Conservation (phyloP, 495 filamentous ascomycete genomes). For the Podospora didyma region DNA sequence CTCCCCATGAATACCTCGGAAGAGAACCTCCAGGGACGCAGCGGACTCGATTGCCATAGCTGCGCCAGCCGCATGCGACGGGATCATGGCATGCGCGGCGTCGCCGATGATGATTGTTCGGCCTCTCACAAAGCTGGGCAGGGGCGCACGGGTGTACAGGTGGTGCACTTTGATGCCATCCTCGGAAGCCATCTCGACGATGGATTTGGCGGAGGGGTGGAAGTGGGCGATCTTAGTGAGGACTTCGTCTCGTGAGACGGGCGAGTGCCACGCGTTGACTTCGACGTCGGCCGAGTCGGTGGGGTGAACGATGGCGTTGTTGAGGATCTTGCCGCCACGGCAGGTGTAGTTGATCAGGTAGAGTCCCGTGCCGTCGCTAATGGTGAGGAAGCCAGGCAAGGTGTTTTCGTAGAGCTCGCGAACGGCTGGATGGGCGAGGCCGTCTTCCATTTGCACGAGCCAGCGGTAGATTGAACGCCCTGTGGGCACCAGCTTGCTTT, state of each 20-base stretch:
- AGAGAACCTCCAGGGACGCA: conserved; percentile 23
- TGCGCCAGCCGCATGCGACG: conserved; percentile 24
- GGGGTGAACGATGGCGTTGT: conserved; percentile 26
- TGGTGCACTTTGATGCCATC: conserved; percentile 30
- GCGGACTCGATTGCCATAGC: conserved; percentile 27
- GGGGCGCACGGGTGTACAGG: conserved; percentile 18
- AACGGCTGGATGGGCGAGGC: conserved; percentile 32
- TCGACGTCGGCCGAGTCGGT: conserved; percentile 17
- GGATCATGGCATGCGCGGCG: conserved; percentile 30
- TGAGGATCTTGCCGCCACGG: conserved; percentile 29
- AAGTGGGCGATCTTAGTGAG: conserved; percentile 21
- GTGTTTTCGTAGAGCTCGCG: conserved; percentile 20
- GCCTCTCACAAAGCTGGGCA: conserved; percentile 22
- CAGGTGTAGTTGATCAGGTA: conserved; percentile 45
- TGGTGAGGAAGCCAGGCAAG: conserved; percentile 25
- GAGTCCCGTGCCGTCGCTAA: conserved; percentile 23
- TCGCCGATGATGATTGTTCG: conserved; percentile 25
- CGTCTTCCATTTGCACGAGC: conserved; percentile 35
- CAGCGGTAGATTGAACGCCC: conserved; percentile 45
- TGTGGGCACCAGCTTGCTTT: conserved; percentile 12
- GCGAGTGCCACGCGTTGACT: conserved; percentile 16
- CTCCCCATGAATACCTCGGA: conserved; percentile 15
- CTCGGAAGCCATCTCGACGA: conserved; percentile 25
- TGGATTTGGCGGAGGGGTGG: conserved; percentile 13
- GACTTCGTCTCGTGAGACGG: conserved; percentile 12